Evolutionary conservation across 2,329 filamentous ascomycete species (phyloP).

Genomic region (Pseudocercospora eumusae): DNA sequence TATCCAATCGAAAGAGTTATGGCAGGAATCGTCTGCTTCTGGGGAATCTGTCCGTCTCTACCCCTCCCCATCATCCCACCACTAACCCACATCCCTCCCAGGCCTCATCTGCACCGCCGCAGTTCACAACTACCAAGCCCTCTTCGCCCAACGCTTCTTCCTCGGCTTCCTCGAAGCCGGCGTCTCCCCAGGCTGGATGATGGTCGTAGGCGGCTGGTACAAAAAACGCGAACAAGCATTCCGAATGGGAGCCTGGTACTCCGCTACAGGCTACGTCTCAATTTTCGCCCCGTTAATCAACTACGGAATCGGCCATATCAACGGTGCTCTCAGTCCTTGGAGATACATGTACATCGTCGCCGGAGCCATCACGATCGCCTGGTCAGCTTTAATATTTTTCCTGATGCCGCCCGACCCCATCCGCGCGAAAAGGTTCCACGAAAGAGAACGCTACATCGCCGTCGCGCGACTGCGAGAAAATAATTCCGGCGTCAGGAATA

Average conservation of each 20-base stretch:
- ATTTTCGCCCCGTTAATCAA: slow-evolving; percentile 52
- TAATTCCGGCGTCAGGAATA: slow-evolving; percentile 43
- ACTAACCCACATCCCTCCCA: not conserved
- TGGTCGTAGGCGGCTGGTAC: slow-evolving; percentile 47
- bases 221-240: slow-evolving; percentile 36
- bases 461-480: slow-evolving; percentile 35
- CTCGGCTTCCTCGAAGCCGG: slow-evolving; percentile 59
- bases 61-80: not conserved
- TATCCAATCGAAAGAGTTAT: slow-evolving; percentile 52
- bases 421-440: slow-evolving; percentile 45
- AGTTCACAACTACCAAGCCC: slow-evolving; percentile 42
- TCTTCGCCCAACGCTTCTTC: slow-evolving; percentile 55
- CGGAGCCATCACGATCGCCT: slow-evolving; percentile 47
- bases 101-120: slow-evolving; percentile 43
- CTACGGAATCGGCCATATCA: slow-evolving; percentile 52
- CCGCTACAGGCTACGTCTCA: slow-evolving; percentile 48
- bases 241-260: slow-evolving; percentile 38
- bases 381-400: slow-evolving; percentile 45
- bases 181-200: slow-evolving; percentile 60
- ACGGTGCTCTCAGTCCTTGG: slow-evolving; percentile 45
- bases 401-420: slow-evolving; percentile 48
- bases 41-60: slow-evolving; percentile 39
- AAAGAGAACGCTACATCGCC: slow-evolving; percentile 37
- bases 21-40: slow-evolving; percentile 41
- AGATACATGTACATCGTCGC: slow-evolving; percentile 41